These are phyloP conservation scores for Powellomyces hirtus DNA, from an alignment of 192 early-diverging fungal genomes.

Conservation along the genomic window DNA sequence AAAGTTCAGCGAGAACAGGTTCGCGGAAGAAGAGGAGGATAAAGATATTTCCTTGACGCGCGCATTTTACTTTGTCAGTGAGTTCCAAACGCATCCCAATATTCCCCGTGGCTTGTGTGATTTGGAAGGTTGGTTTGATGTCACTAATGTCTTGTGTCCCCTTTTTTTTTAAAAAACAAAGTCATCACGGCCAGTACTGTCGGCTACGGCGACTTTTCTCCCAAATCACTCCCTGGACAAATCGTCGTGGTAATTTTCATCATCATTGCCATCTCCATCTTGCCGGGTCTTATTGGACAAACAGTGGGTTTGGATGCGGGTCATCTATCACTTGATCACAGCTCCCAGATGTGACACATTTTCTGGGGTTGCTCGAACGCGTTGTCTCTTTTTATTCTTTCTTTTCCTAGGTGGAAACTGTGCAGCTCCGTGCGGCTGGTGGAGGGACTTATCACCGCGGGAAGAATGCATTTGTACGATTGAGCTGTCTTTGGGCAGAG, in stretches of 20 bases:
- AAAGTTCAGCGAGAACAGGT: slow-evolving; percentile 59
- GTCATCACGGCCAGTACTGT: slow-evolving; percentile 71
- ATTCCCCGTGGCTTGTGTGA: background rate
- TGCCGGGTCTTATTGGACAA: slow-evolving; percentile 53
- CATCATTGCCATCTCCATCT: slow-evolving; percentile 46
- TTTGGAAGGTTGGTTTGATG: background rate
- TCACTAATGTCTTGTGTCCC: no score
- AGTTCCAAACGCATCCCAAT: no score
- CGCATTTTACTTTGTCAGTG: slow-evolving; percentile 5
- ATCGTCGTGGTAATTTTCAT: slow-evolving; percentile 50
- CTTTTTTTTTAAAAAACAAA: background rate
- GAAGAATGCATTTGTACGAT: slow-evolving; percentile 17
- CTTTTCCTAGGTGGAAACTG: slow-evolving; percentile 12
- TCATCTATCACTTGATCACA: no score
- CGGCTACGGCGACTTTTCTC: slow-evolving; percentile 70
- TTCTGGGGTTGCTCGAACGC: background rate
- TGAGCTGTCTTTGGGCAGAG: background rate
- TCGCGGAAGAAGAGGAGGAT: slow-evolving; percentile 24
- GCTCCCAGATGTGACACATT: no score
- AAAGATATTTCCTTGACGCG: slow-evolving; percentile 13
- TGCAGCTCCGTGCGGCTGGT: slow-evolving; percentile 22
- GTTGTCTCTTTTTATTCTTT: background rate
- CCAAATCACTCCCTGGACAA: slow-evolving; percentile 49
- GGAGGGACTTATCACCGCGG: slow-evolving; percentile 31
- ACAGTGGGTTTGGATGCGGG: no score